These are phyloP conservation scores for Venturia oleaginea DNA, from an alignment of 2,329 filamentous ascomycete genomes.

Conservation along the genomic window DNA sequence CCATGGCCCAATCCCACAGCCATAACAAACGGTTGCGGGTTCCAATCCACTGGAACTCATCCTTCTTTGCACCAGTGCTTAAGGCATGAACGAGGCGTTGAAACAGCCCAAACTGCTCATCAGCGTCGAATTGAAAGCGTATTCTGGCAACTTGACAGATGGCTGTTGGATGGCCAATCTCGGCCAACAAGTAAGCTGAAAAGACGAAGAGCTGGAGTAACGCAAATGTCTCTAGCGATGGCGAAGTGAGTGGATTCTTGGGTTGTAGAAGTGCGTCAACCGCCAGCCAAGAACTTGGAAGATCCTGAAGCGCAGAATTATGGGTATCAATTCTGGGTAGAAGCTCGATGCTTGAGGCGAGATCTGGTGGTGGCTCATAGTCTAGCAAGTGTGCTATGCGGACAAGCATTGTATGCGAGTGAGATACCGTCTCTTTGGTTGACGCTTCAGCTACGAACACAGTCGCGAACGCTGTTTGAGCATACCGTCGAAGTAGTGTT, in stretches of 20 bases:
- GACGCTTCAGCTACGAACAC: conserved; percentile 58
- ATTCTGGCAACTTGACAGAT: conserved; percentile 45
- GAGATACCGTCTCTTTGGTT: conserved; percentile 48
- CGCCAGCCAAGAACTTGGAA: conserved; percentile 27
- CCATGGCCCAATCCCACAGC: conserved; percentile 62
- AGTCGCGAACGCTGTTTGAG: conserved; percentile 56
- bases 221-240: conserved; percentile 45
- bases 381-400: conserved; percentile 53
- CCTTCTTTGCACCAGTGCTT: conserved; percentile 44
- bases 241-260: conserved; percentile 57
- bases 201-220: conserved; percentile 55
- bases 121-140: conserved; percentile 51
- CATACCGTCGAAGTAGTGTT: conserved; percentile 55
- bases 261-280: conserved; percentile 44
- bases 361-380: conserved; percentile 46
- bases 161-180: conserved; percentile 32
- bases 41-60: conserved; percentile 55
- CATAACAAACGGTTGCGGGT: conserved; percentile 59
- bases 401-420: conserved; percentile 50
- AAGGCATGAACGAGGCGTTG: conserved; percentile 50
- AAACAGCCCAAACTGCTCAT: conserved; percentile 55
- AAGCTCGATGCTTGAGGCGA: conserved; percentile 32
- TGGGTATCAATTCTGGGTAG: conserved; percentile 34
- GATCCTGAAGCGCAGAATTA: conserved; percentile 25
- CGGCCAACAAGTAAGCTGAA: conserved; percentile 35